These are phyloP conservation scores for Prunus mira DNA, from an alignment of 306 rosid genomes.

Conservation along the genomic window DNA sequence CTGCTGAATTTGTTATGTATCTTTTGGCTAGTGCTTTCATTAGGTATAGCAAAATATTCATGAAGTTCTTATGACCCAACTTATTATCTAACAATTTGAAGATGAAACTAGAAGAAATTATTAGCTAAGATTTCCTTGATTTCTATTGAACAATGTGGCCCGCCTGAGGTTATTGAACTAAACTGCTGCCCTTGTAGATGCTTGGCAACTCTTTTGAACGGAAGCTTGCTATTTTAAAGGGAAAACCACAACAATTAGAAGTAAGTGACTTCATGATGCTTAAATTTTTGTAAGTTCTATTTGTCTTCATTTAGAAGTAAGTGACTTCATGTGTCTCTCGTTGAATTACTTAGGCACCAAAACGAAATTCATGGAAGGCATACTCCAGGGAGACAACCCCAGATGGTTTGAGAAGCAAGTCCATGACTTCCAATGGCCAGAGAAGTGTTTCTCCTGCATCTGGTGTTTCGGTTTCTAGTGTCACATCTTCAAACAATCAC, in stretches of 20 bases:
- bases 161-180: conserved; percentile 4
- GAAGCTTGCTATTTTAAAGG: conserved; percentile 84
- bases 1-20: neutral
- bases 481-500: conserved; percentile 35
- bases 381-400: conserved; percentile 62
- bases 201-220: conserved; percentile 91
- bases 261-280: conserved; percentile 41
- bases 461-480: conserved; percentile 35
- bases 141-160: neutral
- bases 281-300: neutral
- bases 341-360: conserved; percentile 49
- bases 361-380: conserved; percentile 52
- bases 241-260: conserved; percentile 48
- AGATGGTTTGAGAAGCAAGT: conserved; percentile 50
- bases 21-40: neutral
- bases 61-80: no score
- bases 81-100: no score
- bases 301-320: neutral
- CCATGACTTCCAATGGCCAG: conserved; percentile 50
- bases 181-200: conserved; percentile 51
- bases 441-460: conserved; percentile 71
- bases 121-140: conserved; percentile 1
- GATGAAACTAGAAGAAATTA: no score
- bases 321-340: conserved; percentile 8
- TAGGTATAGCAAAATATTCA: no score